These are phyloP conservation scores for Aspergillus sp. DNA, from an alignment of 2,329 filamentous ascomycete genomes.

Conservation along the genomic window DNA sequence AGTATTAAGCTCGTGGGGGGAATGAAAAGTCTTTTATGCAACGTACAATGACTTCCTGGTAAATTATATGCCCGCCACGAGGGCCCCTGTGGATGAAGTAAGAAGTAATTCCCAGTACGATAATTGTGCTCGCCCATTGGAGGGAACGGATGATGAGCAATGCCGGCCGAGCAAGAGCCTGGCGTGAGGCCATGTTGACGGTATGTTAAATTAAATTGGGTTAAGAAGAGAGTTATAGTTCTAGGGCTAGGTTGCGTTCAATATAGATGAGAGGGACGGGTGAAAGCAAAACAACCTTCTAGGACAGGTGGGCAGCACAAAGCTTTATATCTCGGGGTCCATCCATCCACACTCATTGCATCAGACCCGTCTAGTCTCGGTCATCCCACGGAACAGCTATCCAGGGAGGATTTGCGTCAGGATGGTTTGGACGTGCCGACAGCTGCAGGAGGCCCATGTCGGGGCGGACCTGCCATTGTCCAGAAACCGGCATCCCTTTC, in stretches of 20 bases:
- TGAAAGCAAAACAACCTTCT: background rate
- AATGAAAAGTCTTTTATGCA: background rate
- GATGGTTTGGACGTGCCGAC: conserved; percentile 12
- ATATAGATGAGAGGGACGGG: background rate
- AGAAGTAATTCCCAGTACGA: conserved; percentile 43
- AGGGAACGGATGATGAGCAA: conserved; percentile 32
- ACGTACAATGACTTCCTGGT: conserved; percentile 42
- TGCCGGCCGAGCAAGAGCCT: conserved; percentile 28
- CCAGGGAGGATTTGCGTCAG: conserved; percentile 9
- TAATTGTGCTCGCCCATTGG: conserved; percentile 41
- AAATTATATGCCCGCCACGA: conserved; percentile 37
- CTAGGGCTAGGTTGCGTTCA: background rate
- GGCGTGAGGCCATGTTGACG: conserved; percentile 23
- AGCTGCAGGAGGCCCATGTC: conserved; percentile 11
- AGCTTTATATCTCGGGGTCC: conserved; percentile 1
- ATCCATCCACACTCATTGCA: background rate
- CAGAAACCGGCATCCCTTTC: background rate
- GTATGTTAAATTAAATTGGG: background rate
- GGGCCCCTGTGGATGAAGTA: conserved; percentile 39
- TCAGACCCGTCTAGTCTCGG: conserved; percentile 1
- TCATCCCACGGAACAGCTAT: conserved; percentile 7
- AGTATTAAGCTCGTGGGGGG: conserved; percentile 4
- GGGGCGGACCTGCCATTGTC: background rate
- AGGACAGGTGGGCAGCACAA: background rate
- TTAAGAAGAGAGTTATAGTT: background rate